Evolutionary conservation across 257 asterid genomes (phyloP).

Genomic region (Gentiana straminea): DNA sequence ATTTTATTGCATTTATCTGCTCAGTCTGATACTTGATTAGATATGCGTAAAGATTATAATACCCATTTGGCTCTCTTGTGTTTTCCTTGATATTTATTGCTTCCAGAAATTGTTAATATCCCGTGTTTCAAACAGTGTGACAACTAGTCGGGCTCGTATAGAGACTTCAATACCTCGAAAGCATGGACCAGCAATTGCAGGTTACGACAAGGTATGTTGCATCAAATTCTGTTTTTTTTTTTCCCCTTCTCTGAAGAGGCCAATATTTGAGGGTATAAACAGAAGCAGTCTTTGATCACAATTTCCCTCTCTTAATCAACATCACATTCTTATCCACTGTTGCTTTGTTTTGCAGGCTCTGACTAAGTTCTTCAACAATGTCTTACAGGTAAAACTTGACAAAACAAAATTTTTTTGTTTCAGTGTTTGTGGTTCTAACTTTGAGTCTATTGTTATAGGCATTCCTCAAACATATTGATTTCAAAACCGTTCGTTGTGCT

Average conservation of each 20-base stretch:
- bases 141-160: constrained; percentile 67
- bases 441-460: constrained; percentile 44
- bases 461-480: constrained; percentile 68
- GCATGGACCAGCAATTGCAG: constrained; percentile 92
- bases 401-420: neutral
- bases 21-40: too few relatives aligned
- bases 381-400: constrained; percentile 43
- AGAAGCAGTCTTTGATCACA: neutral
- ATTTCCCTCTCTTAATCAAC: constrained; percentile 2
- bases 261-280: too few relatives aligned
- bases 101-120: too few relatives aligned
- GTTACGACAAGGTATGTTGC: constrained; percentile 77
- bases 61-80: too few relatives aligned
- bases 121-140: constrained; percentile 38
- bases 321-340: constrained; percentile 4
- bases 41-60: too few relatives aligned
- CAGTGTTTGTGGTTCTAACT: neutral
- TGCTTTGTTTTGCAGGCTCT: constrained; percentile 51
- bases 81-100: too few relatives aligned
- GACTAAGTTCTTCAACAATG: constrained; percentile 75
- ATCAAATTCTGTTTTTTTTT: neutral
- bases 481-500: constrained; percentile 86
- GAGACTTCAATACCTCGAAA: constrained; percentile 97
- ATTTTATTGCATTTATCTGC: neutral
- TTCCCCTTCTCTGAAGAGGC: neutral